These are phyloP conservation scores for Cytidiella melzeri DNA, from an alignment of 768 basidiomycete species.

Conservation along the genomic window DNA sequence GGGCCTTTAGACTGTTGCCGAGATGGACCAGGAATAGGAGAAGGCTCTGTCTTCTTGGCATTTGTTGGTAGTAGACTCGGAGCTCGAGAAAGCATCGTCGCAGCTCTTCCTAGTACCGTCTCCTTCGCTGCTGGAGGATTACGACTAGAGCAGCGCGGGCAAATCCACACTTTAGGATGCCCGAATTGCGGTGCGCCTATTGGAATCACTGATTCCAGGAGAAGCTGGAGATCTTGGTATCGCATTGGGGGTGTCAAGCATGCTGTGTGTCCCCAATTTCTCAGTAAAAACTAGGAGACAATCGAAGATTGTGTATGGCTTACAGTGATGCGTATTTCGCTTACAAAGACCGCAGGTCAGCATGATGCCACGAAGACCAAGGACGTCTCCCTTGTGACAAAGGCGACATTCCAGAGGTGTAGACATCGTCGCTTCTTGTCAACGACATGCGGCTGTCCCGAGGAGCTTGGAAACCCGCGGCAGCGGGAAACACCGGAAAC, in stretches of 20 bases:
- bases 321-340: background rate
- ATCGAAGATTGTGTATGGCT: background rate
- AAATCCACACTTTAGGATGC: background rate
- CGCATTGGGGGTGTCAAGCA: background rate
- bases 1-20: no score
- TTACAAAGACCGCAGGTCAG: background rate
- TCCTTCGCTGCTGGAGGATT: background rate
- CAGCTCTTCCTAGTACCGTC: no score
- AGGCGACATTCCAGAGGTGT: background rate
- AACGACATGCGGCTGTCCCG: no score
- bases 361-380: background rate
- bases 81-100: no score
- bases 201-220: background rate
- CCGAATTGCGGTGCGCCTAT: background rate
- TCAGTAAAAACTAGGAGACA: no score
- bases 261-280: no score
- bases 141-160: background rate
- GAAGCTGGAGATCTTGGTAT: background rate
- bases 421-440: no score
- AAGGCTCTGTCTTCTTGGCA: no score
- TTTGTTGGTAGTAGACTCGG: no score
- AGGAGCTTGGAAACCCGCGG: no score
- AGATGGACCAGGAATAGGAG: no score
- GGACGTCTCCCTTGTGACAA: background rate
- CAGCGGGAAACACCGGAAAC: no score